Evolutionary conservation across 495 filamentous ascomycete species (phyloP), one percentile per base, ranked within the genome.

Genomic region (Penicillium longicatenatum): DNA sequence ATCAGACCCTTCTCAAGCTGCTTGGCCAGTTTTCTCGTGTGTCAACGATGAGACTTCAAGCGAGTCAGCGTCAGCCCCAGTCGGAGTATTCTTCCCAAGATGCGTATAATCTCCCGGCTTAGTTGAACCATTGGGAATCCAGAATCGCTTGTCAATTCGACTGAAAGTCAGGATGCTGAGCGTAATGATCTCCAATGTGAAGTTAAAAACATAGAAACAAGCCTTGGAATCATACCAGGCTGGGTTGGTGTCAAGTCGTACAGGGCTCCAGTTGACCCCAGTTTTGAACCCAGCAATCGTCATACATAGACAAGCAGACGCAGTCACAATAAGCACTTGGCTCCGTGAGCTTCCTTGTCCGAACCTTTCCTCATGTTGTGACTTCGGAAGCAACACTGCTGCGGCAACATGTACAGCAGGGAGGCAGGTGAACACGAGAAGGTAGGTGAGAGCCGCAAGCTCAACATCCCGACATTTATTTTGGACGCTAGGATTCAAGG

Each of bases 131-230:
- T 75, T 61, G 2, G 74, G 72, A 54, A 96, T 76, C 58, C 83
- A 75, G 68, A 96, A 96, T 6, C 86, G 81, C 56, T 77, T 77
- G 62, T 97, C 92, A 31, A 93, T 82, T 21, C 91, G 79, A 4
- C 74, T 74, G 6, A 89, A 59, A 2, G 84, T 78, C 67, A 89
- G 93, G 4, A 86, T 60, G 9, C 72, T 72, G 2, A 93, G 80
- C 12, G 93, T 83, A 4, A 86, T 20, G 24, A 91, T 70, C 71
- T 97, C 93, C 12, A 91, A 75, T 1, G 70, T 74, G 60, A 92
- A 92, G 66, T 87, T 84, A 77, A 96, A 92, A 61, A 85, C 65
- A 71, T 92, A 97, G 73, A 94, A 96, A 63, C 82, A 84, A 3
- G 84, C 81, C 62, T 87, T 88, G 57, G 68, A 74, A 59, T 88